These are phyloP conservation scores for Crithidia acanthocephali DNA, from an alignment of 208 protist genomes.

Conservation along the genomic window DNA sequence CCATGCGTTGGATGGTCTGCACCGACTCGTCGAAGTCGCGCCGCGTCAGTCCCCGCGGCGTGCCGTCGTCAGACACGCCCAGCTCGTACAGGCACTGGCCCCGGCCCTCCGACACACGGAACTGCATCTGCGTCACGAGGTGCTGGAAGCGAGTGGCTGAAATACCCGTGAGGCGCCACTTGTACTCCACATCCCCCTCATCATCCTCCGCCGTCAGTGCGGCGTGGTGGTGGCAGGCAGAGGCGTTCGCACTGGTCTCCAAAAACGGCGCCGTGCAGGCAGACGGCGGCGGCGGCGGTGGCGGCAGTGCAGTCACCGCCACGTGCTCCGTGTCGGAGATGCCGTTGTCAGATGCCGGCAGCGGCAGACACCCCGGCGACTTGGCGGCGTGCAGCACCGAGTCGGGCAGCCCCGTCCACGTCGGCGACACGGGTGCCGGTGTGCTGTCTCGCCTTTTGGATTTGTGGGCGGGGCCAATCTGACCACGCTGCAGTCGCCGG, in stretches of 20 bases:
- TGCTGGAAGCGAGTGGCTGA: constrained; percentile 89
- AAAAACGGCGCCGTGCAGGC: background rate
- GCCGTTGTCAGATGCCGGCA: background rate
- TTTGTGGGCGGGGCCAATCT: background rate
- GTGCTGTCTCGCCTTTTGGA: too few species aligned
- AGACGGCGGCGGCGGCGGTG: background rate
- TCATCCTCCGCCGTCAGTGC: constrained; percentile 88
- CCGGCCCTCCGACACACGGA: constrained; percentile 90
- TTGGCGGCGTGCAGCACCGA: constrained; percentile 8
- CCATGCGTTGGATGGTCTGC: constrained; percentile 79
- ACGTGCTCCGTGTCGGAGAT: background rate
- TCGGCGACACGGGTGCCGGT: background rate
- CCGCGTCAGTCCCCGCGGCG: constrained; percentile 71
- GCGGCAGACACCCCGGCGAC: constrained; percentile 1
- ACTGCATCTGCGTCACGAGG: constrained; percentile 96
- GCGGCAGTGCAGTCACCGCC: background rate
- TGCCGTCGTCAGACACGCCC: constrained; percentile 93
- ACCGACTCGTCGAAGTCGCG: constrained; percentile 86
- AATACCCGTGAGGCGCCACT: constrained; percentile 92
- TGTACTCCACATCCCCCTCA: constrained; percentile 97
- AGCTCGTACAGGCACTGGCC: constrained; percentile 96
- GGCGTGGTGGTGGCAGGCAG: constrained; percentile 5
- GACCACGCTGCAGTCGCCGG: constrained; percentile 30
- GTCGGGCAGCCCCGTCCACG: constrained; percentile 13
- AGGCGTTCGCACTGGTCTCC: background rate